Conservation (phyloP, 331 rosid genomes). For the Arachis monticola region DNA sequence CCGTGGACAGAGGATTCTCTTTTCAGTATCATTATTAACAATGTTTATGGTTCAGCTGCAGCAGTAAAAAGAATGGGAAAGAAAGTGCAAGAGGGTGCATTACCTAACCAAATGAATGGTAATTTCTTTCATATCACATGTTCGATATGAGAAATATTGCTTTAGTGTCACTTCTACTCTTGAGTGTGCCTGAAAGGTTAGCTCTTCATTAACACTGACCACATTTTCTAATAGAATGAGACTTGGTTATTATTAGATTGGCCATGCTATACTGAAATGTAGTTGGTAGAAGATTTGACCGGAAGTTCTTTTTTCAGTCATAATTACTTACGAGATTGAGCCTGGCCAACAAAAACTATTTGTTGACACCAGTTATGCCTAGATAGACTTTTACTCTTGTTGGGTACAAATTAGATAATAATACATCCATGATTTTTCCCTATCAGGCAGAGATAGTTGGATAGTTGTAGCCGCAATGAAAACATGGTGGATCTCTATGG, state of each 20-base stretch:
- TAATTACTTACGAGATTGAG: conserved; percentile 9
- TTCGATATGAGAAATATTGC: not conserved
- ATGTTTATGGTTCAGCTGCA: conserved; percentile 54
- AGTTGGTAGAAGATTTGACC: conserved; percentile 19
- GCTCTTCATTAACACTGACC: not conserved
- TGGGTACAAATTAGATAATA: conserved; percentile 10
- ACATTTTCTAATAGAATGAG: not conserved
- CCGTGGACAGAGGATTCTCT: conserved; percentile 1
- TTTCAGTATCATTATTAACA: conserved; percentile 15
- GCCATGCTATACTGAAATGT: conserved; percentile 16
- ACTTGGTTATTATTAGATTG: not conserved
- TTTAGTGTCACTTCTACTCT: not conserved
- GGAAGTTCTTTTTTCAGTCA: not conserved
- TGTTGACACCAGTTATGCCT: not conserved
- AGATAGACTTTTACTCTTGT: conserved; percentile 17
- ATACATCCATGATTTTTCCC: not conserved
- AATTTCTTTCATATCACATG: conserved; percentile 22
- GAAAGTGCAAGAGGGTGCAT: conserved; percentile 46
- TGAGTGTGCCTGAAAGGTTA: conserved; percentile 10
- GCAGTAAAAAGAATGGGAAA: conserved; percentile 50
- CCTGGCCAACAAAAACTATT: not conserved
- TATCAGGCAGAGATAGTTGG: not conserved
- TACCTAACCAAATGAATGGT: conserved; percentile 48
- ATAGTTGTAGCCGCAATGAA: not conserved
- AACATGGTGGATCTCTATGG: not conserved